Percentiles rank a stretch among this genome's conserved stretches.
These are phyloP conservation scores for Botrytis fragariae DNA, from an alignment of 2,329 filamentous ascomycete genomes.

Conservation along the genomic window DNA sequence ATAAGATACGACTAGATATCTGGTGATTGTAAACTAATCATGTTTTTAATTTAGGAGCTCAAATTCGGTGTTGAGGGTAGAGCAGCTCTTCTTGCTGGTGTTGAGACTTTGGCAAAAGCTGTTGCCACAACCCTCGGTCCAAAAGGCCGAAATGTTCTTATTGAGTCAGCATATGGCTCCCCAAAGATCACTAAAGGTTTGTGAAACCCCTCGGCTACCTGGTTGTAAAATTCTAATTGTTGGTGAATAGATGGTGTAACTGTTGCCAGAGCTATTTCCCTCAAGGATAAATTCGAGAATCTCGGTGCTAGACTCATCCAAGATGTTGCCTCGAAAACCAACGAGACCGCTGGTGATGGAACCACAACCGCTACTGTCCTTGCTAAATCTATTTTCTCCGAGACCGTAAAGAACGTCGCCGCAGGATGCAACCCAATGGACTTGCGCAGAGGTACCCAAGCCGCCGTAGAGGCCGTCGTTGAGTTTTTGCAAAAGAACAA, in stretches of 20 bases:
- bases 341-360: slow-evolving; percentile 97
- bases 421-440: slow-evolving; percentile 99
- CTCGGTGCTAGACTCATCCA: slow-evolving; percentile 94
- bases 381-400: slow-evolving; percentile 96
- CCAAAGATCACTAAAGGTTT: slow-evolving; percentile 99
- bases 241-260: slow-evolving; percentile 71
- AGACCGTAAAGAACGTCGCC: slow-evolving; percentile 99
- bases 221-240: not conserved
- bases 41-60: slow-evolving; percentile 66
- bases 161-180: slow-evolving; percentile 97
- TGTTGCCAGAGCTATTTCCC: slow-evolving; percentile 81
- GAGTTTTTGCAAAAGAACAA: slow-evolving; percentile 94
- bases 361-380: slow-evolving; percentile 98
- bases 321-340: slow-evolving; percentile 98
- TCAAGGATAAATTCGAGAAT: slow-evolving; percentile 99
- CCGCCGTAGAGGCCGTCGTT: slow-evolving; percentile 91
- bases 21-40: not conserved
- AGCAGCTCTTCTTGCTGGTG: slow-evolving; percentile 84
- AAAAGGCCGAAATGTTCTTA: slow-evolving; percentile 97
- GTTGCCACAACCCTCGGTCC: slow-evolving; percentile 95
- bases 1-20: slow-evolving; percentile 13
- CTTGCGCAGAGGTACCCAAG: slow-evolving; percentile 92
- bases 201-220: slow-evolving; percentile 31
- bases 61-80: slow-evolving; percentile 97
- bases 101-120: slow-evolving; percentile 94